phyloP scores from a whole-genome alignment of 306 rosid genomes.

The Geum urbanum region DNA sequence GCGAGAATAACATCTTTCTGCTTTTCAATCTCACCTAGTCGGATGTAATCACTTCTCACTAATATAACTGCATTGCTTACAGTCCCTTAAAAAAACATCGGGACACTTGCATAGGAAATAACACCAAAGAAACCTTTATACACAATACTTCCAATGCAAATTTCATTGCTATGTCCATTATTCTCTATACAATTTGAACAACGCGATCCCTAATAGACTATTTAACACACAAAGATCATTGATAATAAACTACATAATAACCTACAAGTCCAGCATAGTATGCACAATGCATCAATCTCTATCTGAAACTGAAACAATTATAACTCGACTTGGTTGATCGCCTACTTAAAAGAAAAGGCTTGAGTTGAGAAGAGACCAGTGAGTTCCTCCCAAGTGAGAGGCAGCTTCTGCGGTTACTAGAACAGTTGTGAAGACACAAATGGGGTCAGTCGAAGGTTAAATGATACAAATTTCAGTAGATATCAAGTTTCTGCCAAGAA shows the following conservation, averaged over 20 bases:
- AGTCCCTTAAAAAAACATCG: neutral
- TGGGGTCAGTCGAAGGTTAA: conserved; percentile 32
- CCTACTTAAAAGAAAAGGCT: neutral
- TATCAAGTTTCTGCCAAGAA: conserved; percentile 20
- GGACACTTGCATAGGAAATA: neutral
- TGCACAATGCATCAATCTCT: conserved; percentile 10
- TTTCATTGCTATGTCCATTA: neutral
- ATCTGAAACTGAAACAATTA: neutral
- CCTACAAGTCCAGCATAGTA: conserved; percentile 6
- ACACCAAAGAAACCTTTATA: neutral
- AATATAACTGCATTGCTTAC: neutral
- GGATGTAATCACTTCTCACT: neutral
- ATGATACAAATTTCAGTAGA: conserved; percentile 29
- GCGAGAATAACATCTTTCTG: neutral
- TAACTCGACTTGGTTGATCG: neutral
- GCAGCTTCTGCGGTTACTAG: conserved; percentile 30
- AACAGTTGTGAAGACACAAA: conserved; percentile 41
- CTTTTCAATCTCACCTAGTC: neutral
- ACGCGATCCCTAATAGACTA: neutral
- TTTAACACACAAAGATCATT: neutral
- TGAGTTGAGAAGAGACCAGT: neutral
- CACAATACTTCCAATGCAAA: neutral
- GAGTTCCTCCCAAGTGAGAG: neutral
- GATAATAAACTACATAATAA: neutral
- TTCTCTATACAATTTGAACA: neutral